Evolutionary conservation across 352 stramenopile species (phyloP).

Genomic region (Globisporangium cylindrosporum): DNA sequence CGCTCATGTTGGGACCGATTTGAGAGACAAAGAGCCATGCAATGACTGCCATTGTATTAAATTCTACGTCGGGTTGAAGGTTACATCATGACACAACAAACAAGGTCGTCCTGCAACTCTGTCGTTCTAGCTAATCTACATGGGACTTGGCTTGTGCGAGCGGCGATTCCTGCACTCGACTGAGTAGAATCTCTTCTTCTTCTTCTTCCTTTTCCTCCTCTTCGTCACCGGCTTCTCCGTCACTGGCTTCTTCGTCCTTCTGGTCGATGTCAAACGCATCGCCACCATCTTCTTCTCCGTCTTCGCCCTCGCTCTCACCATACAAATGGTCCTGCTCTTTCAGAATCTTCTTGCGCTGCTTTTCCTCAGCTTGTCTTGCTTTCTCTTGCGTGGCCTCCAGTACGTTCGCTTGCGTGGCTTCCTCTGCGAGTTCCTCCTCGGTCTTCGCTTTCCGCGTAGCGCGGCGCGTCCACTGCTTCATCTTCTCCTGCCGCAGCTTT

Average conservation of each 20-base stretch:
- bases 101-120: no score
- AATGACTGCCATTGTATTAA: no score
- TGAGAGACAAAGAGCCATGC: no score
- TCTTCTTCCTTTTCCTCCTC: slow-evolving; percentile 19
- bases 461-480: slow-evolving; percentile 27
- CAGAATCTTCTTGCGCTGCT: slow-evolving; percentile 34
- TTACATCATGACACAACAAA: no score
- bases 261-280: not conserved
- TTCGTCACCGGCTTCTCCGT: slow-evolving; percentile 12
- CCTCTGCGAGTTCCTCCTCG: slow-evolving; percentile 22
- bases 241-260: slow-evolving; percentile 5
- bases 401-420: slow-evolving; percentile 30
- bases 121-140: slow-evolving; percentile 1
- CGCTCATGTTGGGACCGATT: no score
- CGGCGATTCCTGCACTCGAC: not conserved
- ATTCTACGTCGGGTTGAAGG: no score
- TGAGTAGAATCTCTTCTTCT: slow-evolving; percentile 18
- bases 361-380: slow-evolving; percentile 36
- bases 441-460: slow-evolving; percentile 35
- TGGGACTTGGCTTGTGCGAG: slow-evolving; percentile 7
- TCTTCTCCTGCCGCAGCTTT: slow-evolving; percentile 35
- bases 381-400: slow-evolving; percentile 34
- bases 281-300: slow-evolving; percentile 19
- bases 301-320: slow-evolving; percentile 29
- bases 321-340: slow-evolving; percentile 46